phyloP scores from a whole-genome alignment of 1,139 yeast genomes.

The Yamadazyma taylorii region DNA sequence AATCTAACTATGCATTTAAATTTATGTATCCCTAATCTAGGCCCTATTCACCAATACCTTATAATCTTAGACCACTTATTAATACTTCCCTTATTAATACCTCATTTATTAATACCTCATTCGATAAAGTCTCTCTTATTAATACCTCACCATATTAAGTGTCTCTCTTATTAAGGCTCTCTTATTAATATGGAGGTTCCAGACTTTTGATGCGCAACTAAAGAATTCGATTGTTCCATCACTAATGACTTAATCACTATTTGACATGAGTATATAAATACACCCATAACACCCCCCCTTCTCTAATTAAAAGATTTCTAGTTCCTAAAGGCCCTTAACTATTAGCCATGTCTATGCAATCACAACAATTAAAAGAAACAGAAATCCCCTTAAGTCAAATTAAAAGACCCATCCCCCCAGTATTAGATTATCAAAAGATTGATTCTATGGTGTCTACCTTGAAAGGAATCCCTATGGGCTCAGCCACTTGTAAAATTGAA shows the following conservation, averaged over 20 bases:
- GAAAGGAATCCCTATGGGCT: slow-evolving; percentile 61
- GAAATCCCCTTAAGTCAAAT: slow-evolving; percentile 66
- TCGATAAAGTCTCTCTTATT: no score
- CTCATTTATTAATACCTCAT: no score
- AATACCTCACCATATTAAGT: no score
- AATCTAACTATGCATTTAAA: no score
- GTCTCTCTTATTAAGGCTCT: no score
- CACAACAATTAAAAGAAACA: slow-evolving; percentile 43
- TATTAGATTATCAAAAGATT: slow-evolving; percentile 67
- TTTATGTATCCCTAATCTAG: no score
- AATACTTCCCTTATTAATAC: no score
- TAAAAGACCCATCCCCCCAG: slow-evolving; percentile 82
- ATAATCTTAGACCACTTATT: no score
- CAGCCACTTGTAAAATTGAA: slow-evolving; percentile 60
- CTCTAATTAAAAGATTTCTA: no score
- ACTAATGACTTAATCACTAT: not conserved
- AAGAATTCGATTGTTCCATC: not conserved
- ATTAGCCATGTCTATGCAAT: slow-evolving; percentile 36
- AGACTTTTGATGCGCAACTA: slow-evolving; percentile 2
- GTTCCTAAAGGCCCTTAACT: not conserved
- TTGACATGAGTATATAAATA: slow-evolving; percentile 1
- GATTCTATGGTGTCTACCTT: slow-evolving; percentile 78
- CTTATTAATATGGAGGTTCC: slow-evolving; percentile 1
- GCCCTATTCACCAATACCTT: no score
- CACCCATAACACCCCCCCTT: not conserved